Percentiles rank a stretch among this genome's conserved stretches.
Conservation (phyloP, 352 stramenopile species). For the Pilasporangium apinafurcum region DNA sequence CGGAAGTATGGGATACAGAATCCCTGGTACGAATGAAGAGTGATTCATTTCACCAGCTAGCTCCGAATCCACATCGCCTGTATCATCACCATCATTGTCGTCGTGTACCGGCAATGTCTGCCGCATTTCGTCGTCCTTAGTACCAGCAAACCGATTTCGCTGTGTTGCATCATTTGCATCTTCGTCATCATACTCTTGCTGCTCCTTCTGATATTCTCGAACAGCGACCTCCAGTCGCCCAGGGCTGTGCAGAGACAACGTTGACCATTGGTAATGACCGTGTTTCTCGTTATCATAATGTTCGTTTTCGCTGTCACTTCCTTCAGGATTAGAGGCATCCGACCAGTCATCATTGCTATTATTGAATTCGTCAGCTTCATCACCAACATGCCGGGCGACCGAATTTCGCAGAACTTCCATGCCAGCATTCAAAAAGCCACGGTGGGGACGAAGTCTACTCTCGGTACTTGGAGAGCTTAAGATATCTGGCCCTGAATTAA, state of each 20-base stretch:
- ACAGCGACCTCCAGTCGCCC: slow-evolving; percentile 27
- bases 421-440: slow-evolving; percentile 46
- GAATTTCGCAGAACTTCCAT: slow-evolving; percentile 47
- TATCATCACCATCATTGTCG: slow-evolving; percentile 5
- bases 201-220: slow-evolving; percentile 21
- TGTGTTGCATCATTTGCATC: background rate
- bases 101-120: background rate
- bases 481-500: no score
- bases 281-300: background rate
- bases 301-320: slow-evolving; percentile 1
- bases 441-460: slow-evolving; percentile 24
- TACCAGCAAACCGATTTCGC: slow-evolving; percentile 4
- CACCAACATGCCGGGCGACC: slow-evolving; percentile 1
- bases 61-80: slow-evolving; percentile 9
- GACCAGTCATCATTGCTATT: slow-evolving; percentile 6
- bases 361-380: slow-evolving; percentile 4
- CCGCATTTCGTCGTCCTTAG: slow-evolving; percentile 27
- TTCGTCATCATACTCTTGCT: background rate
- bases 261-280: background rate
- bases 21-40: slow-evolving; percentile 42
- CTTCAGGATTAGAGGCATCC: slow-evolving; percentile 5
- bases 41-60: slow-evolving; percentile 14
- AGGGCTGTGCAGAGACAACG: slow-evolving; percentile 13
- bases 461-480: background rate
- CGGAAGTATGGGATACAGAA: slow-evolving; percentile 55